Evolutionary conservation across 2,329 filamentous ascomycete genomes (phyloP), one percentile per base, ranked within the genome.

Genomic region (Neofusicoccum kwambonambiense): DNA sequence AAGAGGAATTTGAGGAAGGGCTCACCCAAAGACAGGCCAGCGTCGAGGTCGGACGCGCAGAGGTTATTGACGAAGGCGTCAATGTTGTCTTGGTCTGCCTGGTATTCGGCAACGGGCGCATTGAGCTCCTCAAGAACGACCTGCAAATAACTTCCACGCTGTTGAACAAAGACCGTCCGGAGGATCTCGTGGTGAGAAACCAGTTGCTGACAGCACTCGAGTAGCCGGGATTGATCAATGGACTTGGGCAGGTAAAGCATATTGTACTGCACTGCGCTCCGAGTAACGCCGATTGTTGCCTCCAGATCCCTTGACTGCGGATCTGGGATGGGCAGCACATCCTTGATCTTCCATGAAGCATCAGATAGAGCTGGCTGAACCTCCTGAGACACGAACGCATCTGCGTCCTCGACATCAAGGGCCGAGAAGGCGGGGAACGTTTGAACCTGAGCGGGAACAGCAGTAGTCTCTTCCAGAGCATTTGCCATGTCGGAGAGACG

Each of bases 211-310:
- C 85, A 87, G 54, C 81, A 80, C 17, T 75, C 66, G 37, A 83
- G 76, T 27, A 89, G 79, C 12, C 80, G 80, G 11, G 79, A 74
- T 13, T 80, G 70, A 60, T 89, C 77, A 12, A 89, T 76, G 0
- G 70, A 67, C 0, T 79, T 80, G 27, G 86, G 81, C 62, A 90
- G 83, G 74, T 86, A 86, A 73, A 90, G 86, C 65, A 88, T 80
- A 66, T 87, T 87, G 70, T 91, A 90, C 13, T 87, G 84, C 1
- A 86, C 76, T 0, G 87, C 89, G 70, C 85, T 89, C 2, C 87
- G 82, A 3, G 87, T 87, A 2, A 82, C 75, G 15, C 84, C 76
- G 1, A 85, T 80, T 0, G 87, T 89, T 22, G 81, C 86, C 66
- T 79, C 80, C 45, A 90, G 81, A 13, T 87, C 87, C 19, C 88